Conservation (phyloP, 768 basidiomycete genomes). For the Clavulina sp. region DNA sequence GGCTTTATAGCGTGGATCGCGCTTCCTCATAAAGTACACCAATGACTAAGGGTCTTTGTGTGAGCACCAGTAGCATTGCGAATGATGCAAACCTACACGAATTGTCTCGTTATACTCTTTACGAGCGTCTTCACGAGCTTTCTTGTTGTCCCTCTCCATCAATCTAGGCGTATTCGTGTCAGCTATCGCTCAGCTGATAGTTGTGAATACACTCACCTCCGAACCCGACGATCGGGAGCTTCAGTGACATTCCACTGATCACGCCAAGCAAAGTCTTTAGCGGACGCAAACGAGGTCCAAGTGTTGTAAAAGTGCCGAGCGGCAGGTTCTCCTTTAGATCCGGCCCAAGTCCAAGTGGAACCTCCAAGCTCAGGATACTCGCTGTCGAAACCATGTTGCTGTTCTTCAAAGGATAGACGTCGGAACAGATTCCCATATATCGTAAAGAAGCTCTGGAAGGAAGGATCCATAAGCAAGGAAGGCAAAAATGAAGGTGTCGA, state of each 20-base stretch:
- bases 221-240: constrained; percentile 70
- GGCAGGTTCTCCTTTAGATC: constrained; percentile 31
- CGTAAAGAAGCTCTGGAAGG: constrained; percentile 63
- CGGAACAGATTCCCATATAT: constrained; percentile 78
- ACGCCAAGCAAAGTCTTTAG: constrained; percentile 78
- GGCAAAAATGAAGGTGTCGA: not conserved
- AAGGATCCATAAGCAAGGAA: not conserved
- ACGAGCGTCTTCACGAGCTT: constrained; percentile 68
- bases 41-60: constrained; percentile 34
- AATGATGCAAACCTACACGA: constrained; percentile 31
- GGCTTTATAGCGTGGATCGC: constrained; percentile 73
- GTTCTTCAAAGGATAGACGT: constrained; percentile 71
- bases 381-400: constrained; percentile 18
- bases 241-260: constrained; percentile 71
- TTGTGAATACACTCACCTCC: constrained; percentile 34
- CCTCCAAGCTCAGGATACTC: constrained; percentile 74
- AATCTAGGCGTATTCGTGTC: constrained; percentile 29
- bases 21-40: constrained; percentile 59
- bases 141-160: constrained; percentile 95
- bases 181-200: not conserved
- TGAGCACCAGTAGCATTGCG: not conserved
- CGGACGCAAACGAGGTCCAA: constrained; percentile 76
- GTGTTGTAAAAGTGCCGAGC: constrained; percentile 63
- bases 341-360: constrained; percentile 54
- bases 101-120: constrained; percentile 88